phyloP scores from a whole-genome alignment of 805 yeast genomes.

The Brettanomyces anomalus region DNA sequence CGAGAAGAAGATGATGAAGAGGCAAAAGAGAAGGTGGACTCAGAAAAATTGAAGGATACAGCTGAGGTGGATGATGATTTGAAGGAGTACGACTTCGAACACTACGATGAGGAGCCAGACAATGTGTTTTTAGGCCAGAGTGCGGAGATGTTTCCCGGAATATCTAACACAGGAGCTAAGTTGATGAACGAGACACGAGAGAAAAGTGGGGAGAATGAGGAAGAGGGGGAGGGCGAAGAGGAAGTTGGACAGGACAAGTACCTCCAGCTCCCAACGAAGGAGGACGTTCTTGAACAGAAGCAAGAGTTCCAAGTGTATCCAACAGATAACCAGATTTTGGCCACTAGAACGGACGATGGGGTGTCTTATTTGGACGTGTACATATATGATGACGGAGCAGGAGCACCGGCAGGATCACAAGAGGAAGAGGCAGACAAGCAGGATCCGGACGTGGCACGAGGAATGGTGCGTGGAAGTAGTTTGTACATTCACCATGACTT shows the following conservation, averaged over 20 bases:
- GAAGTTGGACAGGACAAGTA: constrained; percentile 41
- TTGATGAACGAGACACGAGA: constrained; percentile 33
- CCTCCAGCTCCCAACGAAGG: constrained; percentile 51
- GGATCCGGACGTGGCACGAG: constrained; percentile 70
- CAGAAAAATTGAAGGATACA: constrained; percentile 35
- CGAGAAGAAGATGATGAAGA: constrained; percentile 41
- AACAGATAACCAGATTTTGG: constrained; percentile 80
- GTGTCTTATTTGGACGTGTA: constrained; percentile 87
- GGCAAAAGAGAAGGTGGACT: constrained; percentile 21
- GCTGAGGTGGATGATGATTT: constrained; percentile 72
- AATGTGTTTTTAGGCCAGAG: constrained; percentile 43
- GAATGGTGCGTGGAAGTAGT: constrained; percentile 61
- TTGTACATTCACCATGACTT: constrained; percentile 93
- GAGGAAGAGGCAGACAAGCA: constrained; percentile 57
- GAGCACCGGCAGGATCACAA: constrained; percentile 58
- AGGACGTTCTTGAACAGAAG: constrained; percentile 66
- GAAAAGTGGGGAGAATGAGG: constrained; percentile 18
- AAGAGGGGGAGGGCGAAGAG: constrained; percentile 22
- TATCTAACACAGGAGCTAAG: constrained; percentile 48
- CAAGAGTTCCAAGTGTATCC: constrained; percentile 81
- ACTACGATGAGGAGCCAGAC: constrained; percentile 63
- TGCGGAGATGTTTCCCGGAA: constrained; percentile 64
- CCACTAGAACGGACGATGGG: constrained; percentile 95
- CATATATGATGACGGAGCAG: constrained; percentile 90
- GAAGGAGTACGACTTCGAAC: constrained; percentile 79